Evolutionary conservation across 805 yeast species (phyloP), one percentile per base, ranked within the genome.

Genomic region (Metschnikowia lunata): DNA sequence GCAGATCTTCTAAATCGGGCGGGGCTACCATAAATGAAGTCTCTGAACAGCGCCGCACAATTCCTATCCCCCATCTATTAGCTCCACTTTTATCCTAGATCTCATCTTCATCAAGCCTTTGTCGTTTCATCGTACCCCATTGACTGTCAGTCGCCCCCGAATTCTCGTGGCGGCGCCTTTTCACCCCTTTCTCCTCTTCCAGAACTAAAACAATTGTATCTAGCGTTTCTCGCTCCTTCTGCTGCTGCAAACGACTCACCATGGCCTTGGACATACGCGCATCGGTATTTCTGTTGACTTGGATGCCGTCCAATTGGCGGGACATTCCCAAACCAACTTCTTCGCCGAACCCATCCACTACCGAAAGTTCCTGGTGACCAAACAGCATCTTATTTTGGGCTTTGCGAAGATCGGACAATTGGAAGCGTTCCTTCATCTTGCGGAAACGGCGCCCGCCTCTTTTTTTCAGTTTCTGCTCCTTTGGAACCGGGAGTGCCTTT

Each of bases 311-410:
- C n/a, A 53, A 47, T 59, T 55, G 48, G 8, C 72, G 67, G 34
- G 80, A 72, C 88, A 87, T 80, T 3, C 96, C 96, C 39, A 88
- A 57, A 0, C 96, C 96, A 29, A 85, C 69, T 55, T 88, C 96
- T 42, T 87, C 89, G 9, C 95, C 95, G 58, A 70, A 83, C 0
- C 80, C 71, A 49, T 85, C 89, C 48, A 69, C 67, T 3, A 73
- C 67, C 1, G 82, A 74, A 15, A 74, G 79, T 58, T 88, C 96
- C 49, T 74, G 71, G 54, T 82, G 76, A 7, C 95, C 97, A 66
- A 91, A 90, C 34, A 75, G 84, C 79, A 90, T 75, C 57, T 85
- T 78, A 60, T 91, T 89, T 56, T 88, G 96, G 3, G 95, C 85
- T 51, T 80, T 83, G 30, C 89, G 81, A 36, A 86, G 60, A 43